These are phyloP conservation scores for Ogataea corticis DNA, from an alignment of 805 yeast genomes.

Conservation along the genomic window DNA sequence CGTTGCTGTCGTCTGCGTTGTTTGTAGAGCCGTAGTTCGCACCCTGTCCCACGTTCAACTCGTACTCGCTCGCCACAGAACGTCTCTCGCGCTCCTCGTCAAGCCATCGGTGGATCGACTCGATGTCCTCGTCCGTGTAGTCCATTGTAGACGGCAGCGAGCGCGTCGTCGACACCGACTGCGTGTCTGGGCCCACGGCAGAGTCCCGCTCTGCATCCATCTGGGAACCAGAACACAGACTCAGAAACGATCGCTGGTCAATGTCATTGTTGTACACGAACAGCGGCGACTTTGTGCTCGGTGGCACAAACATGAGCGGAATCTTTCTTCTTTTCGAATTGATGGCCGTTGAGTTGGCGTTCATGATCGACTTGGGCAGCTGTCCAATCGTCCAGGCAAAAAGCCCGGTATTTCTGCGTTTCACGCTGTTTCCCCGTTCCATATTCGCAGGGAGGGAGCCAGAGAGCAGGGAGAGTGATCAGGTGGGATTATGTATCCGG, in stretches of 20 bases:
- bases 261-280: conserved; percentile 34
- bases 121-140: conserved; percentile 35
- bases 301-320: conserved; percentile 38
- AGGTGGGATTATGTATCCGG: too few relatives aligned
- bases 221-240: conserved; percentile 35
- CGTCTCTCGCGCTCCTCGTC: conserved; percentile 39
- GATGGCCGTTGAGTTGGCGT: conserved; percentile 30
- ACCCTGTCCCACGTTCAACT: conserved; percentile 8
- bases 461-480: too few relatives aligned
- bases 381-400: conserved; percentile 27
- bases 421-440: conserved; percentile 20
- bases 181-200: conserved; percentile 26
- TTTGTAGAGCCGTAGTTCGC: conserved; percentile 23
- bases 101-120: conserved; percentile 36
- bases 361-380: conserved; percentile 27
- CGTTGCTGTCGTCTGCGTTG: conserved; percentile 21
- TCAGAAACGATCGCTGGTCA: conserved; percentile 38
- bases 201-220: conserved; percentile 27
- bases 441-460: neutral
- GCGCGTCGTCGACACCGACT: conserved; percentile 35
- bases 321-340: conserved; percentile 37
- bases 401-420: conserved; percentile 26
- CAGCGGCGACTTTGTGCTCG: conserved; percentile 38
- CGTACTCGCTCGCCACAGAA: conserved; percentile 21
- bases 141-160: conserved; percentile 39